Evolutionary conservation across 345 rosid species (phyloP).

Genomic region (Hevea brasiliensis): DNA sequence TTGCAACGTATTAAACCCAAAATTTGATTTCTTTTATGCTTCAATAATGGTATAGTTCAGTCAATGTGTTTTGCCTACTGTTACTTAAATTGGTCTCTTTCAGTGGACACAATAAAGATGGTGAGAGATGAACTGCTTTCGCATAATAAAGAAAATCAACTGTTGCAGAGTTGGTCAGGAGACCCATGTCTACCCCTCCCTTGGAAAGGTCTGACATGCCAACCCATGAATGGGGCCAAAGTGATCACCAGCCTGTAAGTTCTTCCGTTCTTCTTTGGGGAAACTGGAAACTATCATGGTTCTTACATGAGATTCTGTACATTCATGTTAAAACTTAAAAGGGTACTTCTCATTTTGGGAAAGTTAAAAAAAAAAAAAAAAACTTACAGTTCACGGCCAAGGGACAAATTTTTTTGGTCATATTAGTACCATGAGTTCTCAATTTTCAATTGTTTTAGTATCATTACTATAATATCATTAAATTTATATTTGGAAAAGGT

Average conservation of each 20-base stretch:
- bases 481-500: no score
- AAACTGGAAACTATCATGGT: not conserved
- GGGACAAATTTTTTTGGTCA: no score
- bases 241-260: slow-evolving; percentile 53
- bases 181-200: slow-evolving; percentile 60
- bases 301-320: no score
- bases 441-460: no score
- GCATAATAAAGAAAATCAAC: slow-evolving; percentile 26
- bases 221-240: slow-evolving; percentile 24
- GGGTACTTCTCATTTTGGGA: no score
- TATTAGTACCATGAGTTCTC: no score
- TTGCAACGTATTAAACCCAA: not conserved
- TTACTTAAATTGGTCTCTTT: not conserved
- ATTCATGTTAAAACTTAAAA: no score
- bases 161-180: slow-evolving; percentile 57
- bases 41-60: not conserved
- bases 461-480: no score
- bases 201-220: slow-evolving; percentile 58
- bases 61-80: not conserved
- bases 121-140: slow-evolving; percentile 37
- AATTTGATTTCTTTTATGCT: not conserved
- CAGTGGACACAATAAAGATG: slow-evolving; percentile 40
- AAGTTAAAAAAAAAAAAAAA: no score
- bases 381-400: no score
- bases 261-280: not conserved